Percentiles rank a stretch among this genome's conserved stretches.
Conservation (phyloP, 1,139 yeast species). For the Candida neerlandica region DNA sequence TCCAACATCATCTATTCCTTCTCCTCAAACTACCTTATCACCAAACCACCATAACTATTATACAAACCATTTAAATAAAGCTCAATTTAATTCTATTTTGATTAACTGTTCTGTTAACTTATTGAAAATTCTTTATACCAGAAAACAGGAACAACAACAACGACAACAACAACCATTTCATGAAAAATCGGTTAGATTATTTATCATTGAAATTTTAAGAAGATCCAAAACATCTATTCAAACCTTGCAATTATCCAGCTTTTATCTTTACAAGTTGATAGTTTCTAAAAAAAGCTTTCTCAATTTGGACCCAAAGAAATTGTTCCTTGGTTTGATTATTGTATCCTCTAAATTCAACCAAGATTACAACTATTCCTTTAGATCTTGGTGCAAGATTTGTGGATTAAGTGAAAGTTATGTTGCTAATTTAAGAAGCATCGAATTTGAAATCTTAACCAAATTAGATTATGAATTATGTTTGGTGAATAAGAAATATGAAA, state of each 20-base stretch:
- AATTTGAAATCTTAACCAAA: constrained; percentile 52
- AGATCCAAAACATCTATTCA: constrained; percentile 70
- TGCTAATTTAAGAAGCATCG: constrained; percentile 54
- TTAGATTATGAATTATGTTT: constrained; percentile 61
- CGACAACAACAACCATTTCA: constrained; percentile 13
- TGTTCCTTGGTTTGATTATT: constrained; percentile 66
- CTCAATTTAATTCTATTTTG: constrained; percentile 44
- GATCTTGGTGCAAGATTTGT: constrained; percentile 76
- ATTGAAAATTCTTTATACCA: constrained; percentile 36
- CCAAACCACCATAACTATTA: constrained; percentile 48
- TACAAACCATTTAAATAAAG: constrained; percentile 41
- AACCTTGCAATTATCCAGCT: constrained; percentile 67
- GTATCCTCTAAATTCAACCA: constrained; percentile 73
- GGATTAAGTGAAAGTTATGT: constrained; percentile 48
- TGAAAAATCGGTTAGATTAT: constrained; percentile 36
- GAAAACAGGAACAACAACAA: not conserved
- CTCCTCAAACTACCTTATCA: constrained; percentile 12
- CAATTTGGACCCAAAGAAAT: constrained; percentile 58
- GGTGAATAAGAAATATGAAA: constrained; percentile 50
- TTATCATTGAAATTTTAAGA: constrained; percentile 64
- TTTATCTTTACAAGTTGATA: constrained; percentile 56
- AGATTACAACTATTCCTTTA: constrained; percentile 69
- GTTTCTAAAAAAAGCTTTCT: constrained; percentile 16
- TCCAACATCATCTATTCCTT: constrained; percentile 3
- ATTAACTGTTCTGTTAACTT: constrained; percentile 42